Conservation (phyloP, 169 alveolate species). For the Amoebophrya sp. region DNA sequence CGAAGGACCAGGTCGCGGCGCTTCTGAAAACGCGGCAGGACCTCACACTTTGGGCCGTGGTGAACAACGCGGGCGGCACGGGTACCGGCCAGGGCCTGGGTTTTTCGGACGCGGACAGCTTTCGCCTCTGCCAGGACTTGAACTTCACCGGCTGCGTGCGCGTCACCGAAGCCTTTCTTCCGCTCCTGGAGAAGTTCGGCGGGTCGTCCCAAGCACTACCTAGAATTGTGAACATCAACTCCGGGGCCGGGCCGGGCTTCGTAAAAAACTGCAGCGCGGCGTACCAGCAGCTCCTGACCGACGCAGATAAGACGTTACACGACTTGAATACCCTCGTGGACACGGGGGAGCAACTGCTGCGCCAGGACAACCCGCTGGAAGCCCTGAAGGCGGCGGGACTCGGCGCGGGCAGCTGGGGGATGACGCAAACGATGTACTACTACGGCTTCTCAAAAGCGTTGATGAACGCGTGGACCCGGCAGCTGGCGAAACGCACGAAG, state of each 20-base stretch:
- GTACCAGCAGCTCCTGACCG: no score
- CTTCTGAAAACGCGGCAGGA: no score
- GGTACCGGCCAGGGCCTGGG: background rate
- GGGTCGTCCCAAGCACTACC: no score
- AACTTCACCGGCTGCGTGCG: background rate
- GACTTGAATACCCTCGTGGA: no score
- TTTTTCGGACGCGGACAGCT: background rate
- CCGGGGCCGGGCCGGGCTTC: conserved; percentile 2
- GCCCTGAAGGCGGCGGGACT: no score
- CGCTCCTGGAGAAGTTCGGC: background rate
- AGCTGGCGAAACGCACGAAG: background rate
- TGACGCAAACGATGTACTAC: no score
- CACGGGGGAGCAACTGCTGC: no score
- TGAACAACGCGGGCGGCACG: background rate
- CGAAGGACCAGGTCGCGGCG: no score
- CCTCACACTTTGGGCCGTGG: background rate
- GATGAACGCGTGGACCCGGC: conserved; percentile 20
- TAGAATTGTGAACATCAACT: background rate
- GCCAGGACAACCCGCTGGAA: no score
- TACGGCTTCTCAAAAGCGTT: background rate
- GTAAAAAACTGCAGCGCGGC: background rate
- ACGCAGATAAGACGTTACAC: no score
- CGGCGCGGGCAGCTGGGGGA: no score
- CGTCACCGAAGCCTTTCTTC: background rate
- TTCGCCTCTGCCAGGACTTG: background rate